A percentile compares a stretch with the other conserved stretches of the same genome.
These are phyloP conservation scores for Chytridiales sp. DNA, from an alignment of 371 early-diverging fungal genomes.

Conservation along the genomic window DNA sequence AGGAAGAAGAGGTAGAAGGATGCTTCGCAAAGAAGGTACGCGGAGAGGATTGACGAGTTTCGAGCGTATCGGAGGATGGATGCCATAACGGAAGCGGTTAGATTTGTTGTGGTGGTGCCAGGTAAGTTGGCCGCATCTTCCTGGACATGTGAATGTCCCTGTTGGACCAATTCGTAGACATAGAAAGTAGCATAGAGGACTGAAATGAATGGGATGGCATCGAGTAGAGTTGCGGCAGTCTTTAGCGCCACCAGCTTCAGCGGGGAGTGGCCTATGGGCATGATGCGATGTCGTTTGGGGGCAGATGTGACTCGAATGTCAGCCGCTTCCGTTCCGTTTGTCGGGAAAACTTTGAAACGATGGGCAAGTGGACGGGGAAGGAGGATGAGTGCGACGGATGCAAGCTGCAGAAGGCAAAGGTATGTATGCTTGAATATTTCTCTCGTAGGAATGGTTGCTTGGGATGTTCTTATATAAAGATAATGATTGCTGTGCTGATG, in stretches of 20 bases:
- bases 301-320: no score
- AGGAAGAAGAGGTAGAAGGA: slow-evolving; percentile 24
- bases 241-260: slow-evolving; percentile 18
- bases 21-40: slow-evolving; percentile 21
- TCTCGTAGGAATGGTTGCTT: no score
- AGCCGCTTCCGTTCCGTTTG: no score
- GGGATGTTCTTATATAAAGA: no score
- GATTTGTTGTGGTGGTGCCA: background rate
- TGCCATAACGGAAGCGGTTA: background rate
- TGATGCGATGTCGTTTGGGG: no score
- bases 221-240: slow-evolving; percentile 20
- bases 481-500: no score
- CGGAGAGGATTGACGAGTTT: slow-evolving; percentile 13
- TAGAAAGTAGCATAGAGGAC: slow-evolving; percentile 15
- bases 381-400: no score
- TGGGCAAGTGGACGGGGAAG: no score
- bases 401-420: no score
- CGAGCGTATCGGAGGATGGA: background rate
- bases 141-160: background rate
- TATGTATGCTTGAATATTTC: no score
- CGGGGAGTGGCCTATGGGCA: slow-evolving; percentile 36
- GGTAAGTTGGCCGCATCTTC: background rate
- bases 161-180: slow-evolving; percentile 8
- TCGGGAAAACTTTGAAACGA: no score
- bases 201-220: slow-evolving; percentile 23